Base-by-base conservation (phyloP, 208 protist species). In the Kentomonas sorsogonicus region DNA sequence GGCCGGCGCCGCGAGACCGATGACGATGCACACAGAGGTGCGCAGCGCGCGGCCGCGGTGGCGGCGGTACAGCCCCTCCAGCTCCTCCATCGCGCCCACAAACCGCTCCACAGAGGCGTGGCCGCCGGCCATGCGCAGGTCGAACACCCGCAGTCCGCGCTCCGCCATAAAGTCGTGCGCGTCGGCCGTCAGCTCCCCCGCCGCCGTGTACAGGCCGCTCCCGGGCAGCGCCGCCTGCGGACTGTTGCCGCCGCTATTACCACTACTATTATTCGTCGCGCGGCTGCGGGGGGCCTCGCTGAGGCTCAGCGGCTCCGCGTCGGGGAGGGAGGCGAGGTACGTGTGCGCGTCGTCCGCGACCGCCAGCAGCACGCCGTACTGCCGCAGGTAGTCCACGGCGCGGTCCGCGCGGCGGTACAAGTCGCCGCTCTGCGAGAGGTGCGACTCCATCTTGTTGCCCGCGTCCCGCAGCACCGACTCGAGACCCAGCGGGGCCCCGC, bases 261-360 rank as follows among this genome's bases (percentile, higher is more conserved):
- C 38, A 43, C 15, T 43, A 43, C 38, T 43, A 4, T 26, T 38
- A 29, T 47, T 57, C 36, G 7, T 20, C 36, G 59, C 60, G 40
- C 71, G 55, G 39, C 69, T 22, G 22, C 25, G 34, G 29, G 43
- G 55, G 22, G 54, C 54, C 16, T 40, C 43, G 47, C 53, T 66
- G 5, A 64, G 65, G 40, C 57, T 38, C 34, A 63, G 53, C 44
- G 63, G 30, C 57, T 64, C 48, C 44, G 71, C 65, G 63, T 93
- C 82, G 0, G 86, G 86, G 25, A 93, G 71, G n/a, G 86, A 86
- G 13, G 83, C 86, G 40, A 93, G 77, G 61, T 88, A 90, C 29
- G 66, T 69, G 33, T 77, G 33, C 3, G 77, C 86, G 53, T 76
- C 53, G 33, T 90, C 83, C 48, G 84, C 77, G 15, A 93, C 65